Base-by-base conservation (phyloP, 345 rosid species). In the Eutrema japonicum region DNA sequence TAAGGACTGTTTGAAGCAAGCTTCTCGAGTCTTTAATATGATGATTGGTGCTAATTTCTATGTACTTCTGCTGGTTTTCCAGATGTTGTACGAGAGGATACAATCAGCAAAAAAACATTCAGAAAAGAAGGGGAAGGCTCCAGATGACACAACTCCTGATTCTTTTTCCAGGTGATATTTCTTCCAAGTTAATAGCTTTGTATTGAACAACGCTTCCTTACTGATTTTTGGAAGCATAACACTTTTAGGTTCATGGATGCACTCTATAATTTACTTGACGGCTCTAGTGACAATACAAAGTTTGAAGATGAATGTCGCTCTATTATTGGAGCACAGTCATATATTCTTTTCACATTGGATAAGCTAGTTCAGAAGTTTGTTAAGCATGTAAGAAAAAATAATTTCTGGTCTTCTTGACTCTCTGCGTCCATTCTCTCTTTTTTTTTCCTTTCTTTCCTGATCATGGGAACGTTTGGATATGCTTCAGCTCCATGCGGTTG, bases 281-380 rank as follows among this genome's bases (percentile, higher is more conserved):
- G 99, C 66, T 88, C 97, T 73, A 90, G 86, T 61, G 96, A 92
- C 74, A 92, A 89, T 83, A 78, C 87, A 36, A 95, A 92, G 84
- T 95, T 90, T 71, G 99, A 95, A 85, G 99, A 95, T 69, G 99
- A 95, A 27, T 95, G 98, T 68, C 96, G 98, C 36, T 89, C 98
- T 80, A 83, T 86, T 75, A 83, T 95, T 66, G 99, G 99, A 73
- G 90, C 98, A 60, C 98, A 92, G 76, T 92, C 99, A 46, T 95
- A 95, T 68, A 79, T 95, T 43, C 84, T 95, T 11, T 95, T 95
- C 85, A 95, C 99, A 47, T 77, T 95, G 86, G 99, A 95, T 84
- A 92, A 95, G 79, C 80, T 95, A 79, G 87, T 95, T 48, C 88
- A 84, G 81, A 92, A 92, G 83, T 85, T 92, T 68, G 96, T 90